phyloP scores from a whole-genome alignment of 352 stramenopile genomes.

The Pythium myriotylum region DNA sequence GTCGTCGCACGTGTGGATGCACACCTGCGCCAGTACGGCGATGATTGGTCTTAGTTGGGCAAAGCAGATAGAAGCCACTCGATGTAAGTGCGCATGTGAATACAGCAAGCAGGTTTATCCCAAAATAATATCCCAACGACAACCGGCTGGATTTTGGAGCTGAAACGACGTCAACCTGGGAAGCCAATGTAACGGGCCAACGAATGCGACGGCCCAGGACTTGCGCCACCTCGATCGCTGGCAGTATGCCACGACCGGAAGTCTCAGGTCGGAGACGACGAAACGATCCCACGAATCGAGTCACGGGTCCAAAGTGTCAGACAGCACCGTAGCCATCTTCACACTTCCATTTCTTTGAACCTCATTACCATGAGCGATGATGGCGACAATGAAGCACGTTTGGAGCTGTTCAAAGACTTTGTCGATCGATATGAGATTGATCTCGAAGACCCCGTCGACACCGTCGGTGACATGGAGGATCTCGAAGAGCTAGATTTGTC shows the following conservation, averaged over 20 bases:
- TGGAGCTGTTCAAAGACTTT: constrained; percentile 56
- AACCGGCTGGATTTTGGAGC: too few species aligned
- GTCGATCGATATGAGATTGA: constrained; percentile 77
- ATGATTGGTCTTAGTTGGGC: constrained; percentile 40
- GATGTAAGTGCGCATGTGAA: too few species aligned
- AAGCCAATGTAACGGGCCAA: constrained; percentile 2
- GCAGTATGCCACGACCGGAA: neutral
- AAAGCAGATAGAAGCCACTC: neutral
- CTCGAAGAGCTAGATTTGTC: constrained; percentile 85
- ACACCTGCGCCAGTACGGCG: constrained; percentile 59
- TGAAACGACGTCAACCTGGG: constrained; percentile 8
- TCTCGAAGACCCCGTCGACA: constrained; percentile 65
- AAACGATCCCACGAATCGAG: neutral
- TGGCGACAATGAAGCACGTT: constrained; percentile 31
- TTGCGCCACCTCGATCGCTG: constrained; percentile 21
- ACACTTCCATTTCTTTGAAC: neutral
- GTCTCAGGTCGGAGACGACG: neutral
- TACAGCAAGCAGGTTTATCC: too few species aligned
- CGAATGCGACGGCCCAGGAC: constrained; percentile 8
- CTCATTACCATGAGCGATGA: constrained; percentile 51
- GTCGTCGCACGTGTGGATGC: constrained; percentile 70
- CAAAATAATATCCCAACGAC: too few species aligned
- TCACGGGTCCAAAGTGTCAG: too few species aligned
- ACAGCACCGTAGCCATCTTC: constrained; percentile 12
- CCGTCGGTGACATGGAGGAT: constrained; percentile 59